Base-by-base conservation (phyloP, 73 alveolate genomes). In the Strombidium stylifer region DNA sequence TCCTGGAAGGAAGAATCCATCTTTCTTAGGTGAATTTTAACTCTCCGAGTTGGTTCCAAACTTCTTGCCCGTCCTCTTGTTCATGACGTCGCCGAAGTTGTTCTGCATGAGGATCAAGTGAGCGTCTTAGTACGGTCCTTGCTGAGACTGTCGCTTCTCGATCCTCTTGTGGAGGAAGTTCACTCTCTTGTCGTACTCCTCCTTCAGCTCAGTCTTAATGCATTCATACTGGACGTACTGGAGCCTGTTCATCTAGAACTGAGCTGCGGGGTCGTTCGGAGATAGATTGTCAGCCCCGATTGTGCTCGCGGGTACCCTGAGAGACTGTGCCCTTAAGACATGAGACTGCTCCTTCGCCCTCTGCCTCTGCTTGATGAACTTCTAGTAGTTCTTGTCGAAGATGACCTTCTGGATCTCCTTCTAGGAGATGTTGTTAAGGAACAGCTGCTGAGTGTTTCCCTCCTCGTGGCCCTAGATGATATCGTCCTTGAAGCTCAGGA, bases 381-480 rank as follows among this genome's bases (percentile, higher is more conserved):
- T 60, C 46, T 40, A 1, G 19, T 60, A 60, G 25, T 60, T 32
- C 34, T 60, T 60, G 42, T 60, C 74, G 42, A 60, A 60, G 24
- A 60, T 60, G 34, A 60, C 74, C 42, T 60, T 60, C 20, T 60
- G 25, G 4, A 60, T 40, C 42, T 60, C 74, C 27, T 60, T 60
- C 31, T 60, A 50, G 20, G 42, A 60, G 7, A 40, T 57, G 15
- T 42, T 60, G 31, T 60, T 60, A 1, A 37, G 35, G 1, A 60
- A 24, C 6, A 36, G 60, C n/a, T n/a, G n/a, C n/a, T n/a, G n/a
- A n/a, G n/a, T n/a, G n/a, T n/a, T n/a, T 2, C 74, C 60, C 3
- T 6, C 10, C 15, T 44, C 56, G 8, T 48, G 61, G n/a, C 42
- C 42, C 11, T 19, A 23, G 11, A 23, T 30, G 4, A 60, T 41